Evolutionary conservation across 106 monocot species (phyloP), one percentile per base, ranked within the genome.

Genomic region (Acanthochlamys bracteata): DNA sequence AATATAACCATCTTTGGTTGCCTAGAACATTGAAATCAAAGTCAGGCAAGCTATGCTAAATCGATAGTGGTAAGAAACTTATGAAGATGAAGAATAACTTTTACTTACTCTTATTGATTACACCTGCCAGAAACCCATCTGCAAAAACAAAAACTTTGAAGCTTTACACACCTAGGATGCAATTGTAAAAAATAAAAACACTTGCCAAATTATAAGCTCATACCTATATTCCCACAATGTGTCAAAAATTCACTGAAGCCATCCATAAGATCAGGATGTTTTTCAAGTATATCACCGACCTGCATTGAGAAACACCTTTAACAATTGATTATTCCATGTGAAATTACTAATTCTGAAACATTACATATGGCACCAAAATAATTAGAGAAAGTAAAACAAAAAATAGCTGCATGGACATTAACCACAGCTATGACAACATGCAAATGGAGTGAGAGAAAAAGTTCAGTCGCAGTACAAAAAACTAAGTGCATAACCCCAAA

Each of bases 181-280:
- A 2, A 49, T 10, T 6, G 6, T 3, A 6, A 33, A 3, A 33
- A 33, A 33, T 33, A 33, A 33, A 33, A 33, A 33, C 6, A 33
- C 33, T 49, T 49, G 49, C 2, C 17, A 49, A 49, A 49, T 4
- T 9, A 49, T 4, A 49, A 49, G 3, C 2, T 49, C n/a, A 49
- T 55, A 93, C 93, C 96, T 66, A 88, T 84, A 64, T 79, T 88
- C 67, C 85, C 96, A 71, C 85, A 84, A 47, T 83, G 78, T 17
- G 71, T 68, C 60, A 98, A 77, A 70, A 98, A 83, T 57, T 88
- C 83, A 65, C 81, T 87, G 42, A 98, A 89, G 15, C 83, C 88
- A 20, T 88, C 88, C 88, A 88, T 79, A 52, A 98, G 83, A 70
- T 98, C 92, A 55, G 82, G 79, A 65, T 85, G 76, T 46, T 91